A percentile compares a stretch with the other conserved stretches of the same genome.
Conservation (phyloP, 169 alveolate genomes). For the Perkinsus marinus region DNA sequence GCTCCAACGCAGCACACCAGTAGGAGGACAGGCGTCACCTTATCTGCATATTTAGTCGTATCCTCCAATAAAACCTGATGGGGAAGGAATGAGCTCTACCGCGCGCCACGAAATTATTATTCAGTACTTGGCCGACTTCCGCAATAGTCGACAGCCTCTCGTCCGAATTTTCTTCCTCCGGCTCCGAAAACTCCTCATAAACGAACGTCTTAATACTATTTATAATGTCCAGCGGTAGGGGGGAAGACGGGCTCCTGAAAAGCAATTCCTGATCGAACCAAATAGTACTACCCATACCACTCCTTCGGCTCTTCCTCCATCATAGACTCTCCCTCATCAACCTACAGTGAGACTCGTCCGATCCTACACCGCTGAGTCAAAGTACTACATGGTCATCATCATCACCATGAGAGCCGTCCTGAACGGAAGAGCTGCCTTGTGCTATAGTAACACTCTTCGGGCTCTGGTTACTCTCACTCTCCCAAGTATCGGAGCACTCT, state of each 20-base stretch:
- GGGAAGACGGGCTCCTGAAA: background rate
- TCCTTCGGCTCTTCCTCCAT: background rate
- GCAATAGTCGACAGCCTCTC: background rate
- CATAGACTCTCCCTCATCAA: background rate
- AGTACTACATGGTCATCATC: background rate
- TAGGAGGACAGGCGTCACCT: background rate
- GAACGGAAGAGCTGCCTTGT: background rate
- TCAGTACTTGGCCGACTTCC: background rate
- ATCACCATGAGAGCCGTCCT: background rate
- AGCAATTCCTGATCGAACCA: background rate
- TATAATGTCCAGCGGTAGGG: background rate
- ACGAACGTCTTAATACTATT: background rate
- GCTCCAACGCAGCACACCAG: background rate
- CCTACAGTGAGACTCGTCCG: background rate
- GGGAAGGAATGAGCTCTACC: background rate
- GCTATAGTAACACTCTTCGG: background rate
- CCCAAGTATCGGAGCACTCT: background rate
- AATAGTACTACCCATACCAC: background rate
- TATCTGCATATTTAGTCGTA: background rate
- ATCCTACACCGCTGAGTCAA: background rate
- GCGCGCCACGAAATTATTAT: background rate
- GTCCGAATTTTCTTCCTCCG: background rate
- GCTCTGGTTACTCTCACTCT: background rate
- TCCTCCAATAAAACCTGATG: background rate
- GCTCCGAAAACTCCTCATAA: background rate